Evolutionary conservation across 2,329 filamentous ascomycete genomes (phyloP).

Genomic region (Fusarium sp.): DNA sequence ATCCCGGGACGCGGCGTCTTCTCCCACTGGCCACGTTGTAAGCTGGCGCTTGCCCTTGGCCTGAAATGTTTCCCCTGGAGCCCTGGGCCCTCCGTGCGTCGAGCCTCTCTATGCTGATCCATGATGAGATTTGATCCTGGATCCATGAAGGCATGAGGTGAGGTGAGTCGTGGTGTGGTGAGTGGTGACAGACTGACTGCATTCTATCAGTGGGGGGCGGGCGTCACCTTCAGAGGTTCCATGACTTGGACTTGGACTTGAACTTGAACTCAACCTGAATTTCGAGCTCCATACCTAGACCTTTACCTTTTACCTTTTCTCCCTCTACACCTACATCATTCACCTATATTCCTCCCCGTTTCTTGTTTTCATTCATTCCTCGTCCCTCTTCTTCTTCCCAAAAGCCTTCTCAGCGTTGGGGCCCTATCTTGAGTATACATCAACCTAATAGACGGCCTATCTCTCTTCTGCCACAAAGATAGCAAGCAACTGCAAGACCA

Average conservation of each 20-base stretch:
- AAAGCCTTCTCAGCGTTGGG: neutral
- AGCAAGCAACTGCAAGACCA: conserved; percentile 15
- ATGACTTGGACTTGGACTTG: conserved; percentile 9
- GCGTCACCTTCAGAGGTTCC: conserved; percentile 20
- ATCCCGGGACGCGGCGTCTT: conserved; percentile 41
- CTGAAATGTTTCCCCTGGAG: conserved; percentile 22
- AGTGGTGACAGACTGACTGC: neutral
- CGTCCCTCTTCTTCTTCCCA: conserved; percentile 6
- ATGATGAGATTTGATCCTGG: conserved; percentile 37
- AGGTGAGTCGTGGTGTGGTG: conserved; percentile 4
- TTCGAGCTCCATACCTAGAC: conserved; percentile 27
- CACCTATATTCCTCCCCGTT: conserved; percentile 11
- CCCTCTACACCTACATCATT: conserved; percentile 19
- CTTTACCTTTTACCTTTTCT: conserved; percentile 5
- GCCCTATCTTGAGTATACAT: conserved; percentile 15
- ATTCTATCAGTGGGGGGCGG: conserved; percentile 27
- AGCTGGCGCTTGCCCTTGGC: conserved; percentile 31
- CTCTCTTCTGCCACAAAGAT: conserved; percentile 12
- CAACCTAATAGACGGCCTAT: conserved; percentile 22
- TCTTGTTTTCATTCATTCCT: conserved; percentile 24
- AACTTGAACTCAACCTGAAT: conserved; percentile 7
- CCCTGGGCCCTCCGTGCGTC: conserved; percentile 35
- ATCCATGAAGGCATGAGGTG: conserved; percentile 15
- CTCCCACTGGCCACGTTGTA: conserved; percentile 44
- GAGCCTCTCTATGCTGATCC: conserved; percentile 28